These are phyloP conservation scores for Trypanosomatidae sp. DNA, from an alignment of 208 protist genomes.

Conservation along the genomic window DNA sequence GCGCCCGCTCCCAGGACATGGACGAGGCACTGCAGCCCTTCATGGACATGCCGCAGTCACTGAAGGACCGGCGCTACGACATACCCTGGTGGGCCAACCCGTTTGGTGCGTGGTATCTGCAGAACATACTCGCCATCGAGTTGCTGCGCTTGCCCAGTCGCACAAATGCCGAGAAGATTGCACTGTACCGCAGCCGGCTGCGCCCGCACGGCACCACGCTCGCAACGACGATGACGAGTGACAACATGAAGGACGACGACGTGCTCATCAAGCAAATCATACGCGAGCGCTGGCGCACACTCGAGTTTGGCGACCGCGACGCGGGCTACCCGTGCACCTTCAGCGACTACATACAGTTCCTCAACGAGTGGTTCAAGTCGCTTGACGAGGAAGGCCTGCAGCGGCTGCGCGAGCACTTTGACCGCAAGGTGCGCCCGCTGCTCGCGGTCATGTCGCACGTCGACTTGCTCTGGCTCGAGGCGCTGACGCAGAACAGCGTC, in stretches of 20 bases:
- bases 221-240: constrained; percentile 8
- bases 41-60: constrained; percentile 90
- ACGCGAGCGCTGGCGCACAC: constrained; percentile 80
- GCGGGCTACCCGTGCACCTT: constrained; percentile 84
- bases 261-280: constrained; percentile 76
- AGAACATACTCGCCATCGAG: constrained; percentile 87
- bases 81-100: constrained; percentile 91
- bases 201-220: constrained; percentile 8
- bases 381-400: constrained; percentile 87
- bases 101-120: constrained; percentile 88
- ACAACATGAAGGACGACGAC: constrained; percentile 66
- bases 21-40: constrained; percentile 88
- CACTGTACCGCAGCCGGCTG: constrained; percentile 63
- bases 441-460: constrained; percentile 88
- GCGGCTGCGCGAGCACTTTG: constrained; percentile 86
- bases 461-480: constrained; percentile 85
- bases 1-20: constrained; percentile 78
- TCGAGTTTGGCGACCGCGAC: constrained; percentile 86
- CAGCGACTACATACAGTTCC: constrained; percentile 89
- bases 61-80: constrained; percentile 87
- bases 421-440: constrained; percentile 82
- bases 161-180: constrained; percentile 86
- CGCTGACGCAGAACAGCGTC: constrained; percentile 82
- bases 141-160: constrained; percentile 77
- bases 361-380: constrained; percentile 91